Percentiles rank a stretch among this genome's conserved stretches.
Conservation (phyloP, 2,329 filamentous ascomycete genomes). For the Colletotrichum destructivum region DNA sequence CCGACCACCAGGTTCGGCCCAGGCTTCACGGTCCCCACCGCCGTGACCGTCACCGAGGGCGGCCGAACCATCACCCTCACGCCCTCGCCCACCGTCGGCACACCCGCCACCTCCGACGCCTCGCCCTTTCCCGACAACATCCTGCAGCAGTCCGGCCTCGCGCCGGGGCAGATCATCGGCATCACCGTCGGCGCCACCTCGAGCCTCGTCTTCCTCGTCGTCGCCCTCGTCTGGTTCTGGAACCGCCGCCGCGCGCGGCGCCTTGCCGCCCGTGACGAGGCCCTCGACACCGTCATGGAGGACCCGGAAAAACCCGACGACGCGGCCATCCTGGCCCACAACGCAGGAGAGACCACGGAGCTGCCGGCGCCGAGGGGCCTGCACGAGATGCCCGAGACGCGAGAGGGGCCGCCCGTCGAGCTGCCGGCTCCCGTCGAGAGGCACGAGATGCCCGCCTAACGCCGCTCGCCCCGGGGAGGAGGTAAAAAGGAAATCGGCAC, state of each 20-base stretch:
- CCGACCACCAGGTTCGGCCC: conserved; percentile 38
- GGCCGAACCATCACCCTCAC: conserved; percentile 28
- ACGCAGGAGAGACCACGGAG: conserved; percentile 26
- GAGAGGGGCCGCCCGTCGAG: conserved; percentile 31
- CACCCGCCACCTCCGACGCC: not conserved
- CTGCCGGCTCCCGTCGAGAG: conserved; percentile 36
- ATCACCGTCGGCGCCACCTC: conserved; percentile 38
- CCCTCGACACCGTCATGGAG: conserved; percentile 29
- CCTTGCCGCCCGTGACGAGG: conserved; percentile 17
- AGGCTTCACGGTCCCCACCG: conserved; percentile 33
- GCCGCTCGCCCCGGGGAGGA: no score
- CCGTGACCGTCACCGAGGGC: conserved; percentile 20
- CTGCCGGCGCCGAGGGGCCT: conserved; percentile 30
- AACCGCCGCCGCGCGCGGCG: conserved; percentile 29
- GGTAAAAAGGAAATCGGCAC: not conserved
- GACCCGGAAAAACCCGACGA: conserved; percentile 38
- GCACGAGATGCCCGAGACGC: conserved; percentile 40
- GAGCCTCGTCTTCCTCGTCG: conserved; percentile 37
- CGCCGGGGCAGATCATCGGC: conserved; percentile 39
- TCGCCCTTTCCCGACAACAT: conserved; percentile 38
- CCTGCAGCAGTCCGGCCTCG: conserved; percentile 37
- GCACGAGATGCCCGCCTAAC: conserved; percentile 34
- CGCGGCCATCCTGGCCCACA: conserved; percentile 12
- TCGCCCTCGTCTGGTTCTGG: conserved; percentile 39
- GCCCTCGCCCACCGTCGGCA: conserved; percentile 8